Evolutionary conservation across 345 rosid species (phyloP), one percentile per base, ranked within the genome.

Genomic region (Gossypium rotundifolium): DNA sequence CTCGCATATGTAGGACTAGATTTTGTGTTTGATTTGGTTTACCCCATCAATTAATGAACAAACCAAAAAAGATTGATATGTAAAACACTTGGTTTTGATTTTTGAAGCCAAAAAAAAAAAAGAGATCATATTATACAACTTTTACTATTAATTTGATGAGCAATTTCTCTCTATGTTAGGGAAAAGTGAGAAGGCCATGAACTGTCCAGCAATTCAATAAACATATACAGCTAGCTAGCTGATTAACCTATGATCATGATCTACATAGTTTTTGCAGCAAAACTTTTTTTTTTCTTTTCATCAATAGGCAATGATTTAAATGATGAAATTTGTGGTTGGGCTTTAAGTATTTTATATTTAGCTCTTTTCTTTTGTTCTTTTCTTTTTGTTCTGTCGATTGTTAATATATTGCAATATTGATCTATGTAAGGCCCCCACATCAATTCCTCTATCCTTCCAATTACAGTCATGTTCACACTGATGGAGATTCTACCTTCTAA

Each of bases 151-250:
- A 3, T 9, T 65, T 42, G 58, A 11, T 48, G 22, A 68, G 1
- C 9, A 23, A 2, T 42, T 72, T 44, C 23, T 55, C 33, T 57
- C 74, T 2, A 60, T 48, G 49, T 44, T 74, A 27, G 29, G 76
- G 70, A 42, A 62, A 22, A 73, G 69, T 74, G 68, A 49, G 60
- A 40, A 52, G 49, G 70, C 77, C 59, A 18, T 54, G 81, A 82
- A 74, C 79, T 74, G 77, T 79, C 83, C 73, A 77, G 60, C 83
- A 82, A 33, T 33, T 74, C 18, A 45, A 52, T 23, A 55, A 4
- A 61, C 23, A 18, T 18, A 54, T 53, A 53, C 58, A 53, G 55
- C 20, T 20, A 63, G 67, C 48, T 8, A 16, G 46, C 67, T 63
- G 48, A 63, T 63, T 38, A 63, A 23, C 46, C 10, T 9, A 13